Percentiles rank a stretch among this genome's conserved stretches.
These are phyloP conservation scores for Tuber magnatum DNA, from an alignment of 495 filamentous ascomycete species.

Conservation along the genomic window DNA sequence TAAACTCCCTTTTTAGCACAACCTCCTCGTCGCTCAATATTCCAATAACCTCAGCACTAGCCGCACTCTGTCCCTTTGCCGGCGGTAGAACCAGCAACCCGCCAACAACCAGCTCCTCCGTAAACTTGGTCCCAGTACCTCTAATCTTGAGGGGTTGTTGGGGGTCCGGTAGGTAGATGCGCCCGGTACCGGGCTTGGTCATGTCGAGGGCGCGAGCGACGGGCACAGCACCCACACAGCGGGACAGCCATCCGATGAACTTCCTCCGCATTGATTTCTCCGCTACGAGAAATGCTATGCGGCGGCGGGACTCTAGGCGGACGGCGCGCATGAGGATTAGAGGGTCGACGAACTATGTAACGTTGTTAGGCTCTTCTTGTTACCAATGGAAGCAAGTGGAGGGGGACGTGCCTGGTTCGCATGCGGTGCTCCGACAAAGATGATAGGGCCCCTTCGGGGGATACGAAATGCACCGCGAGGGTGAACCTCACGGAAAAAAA, in stretches of 20 bases:
- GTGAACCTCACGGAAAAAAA: constrained; percentile 97
- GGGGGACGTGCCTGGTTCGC: constrained; percentile 73
- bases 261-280: constrained; percentile 83
- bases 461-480: constrained; percentile 91
- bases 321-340: constrained; percentile 87
- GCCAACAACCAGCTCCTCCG: constrained; percentile 63
- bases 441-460: constrained; percentile 74
- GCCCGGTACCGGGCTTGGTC: constrained; percentile 68
- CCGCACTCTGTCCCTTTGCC: constrained; percentile 63
- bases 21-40: constrained; percentile 75
- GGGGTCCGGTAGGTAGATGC: constrained; percentile 86
- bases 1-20: constrained; percentile 77
- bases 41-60: constrained; percentile 71
- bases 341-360: constrained; percentile 80
- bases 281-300: constrained; percentile 85
- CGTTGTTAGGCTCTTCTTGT: constrained; percentile 6
- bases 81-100: constrained; percentile 81
- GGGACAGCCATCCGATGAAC: constrained; percentile 76
- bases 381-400: background rate
- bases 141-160: constrained; percentile 76
- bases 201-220: constrained; percentile 85
- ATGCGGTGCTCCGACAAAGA: constrained; percentile 97
- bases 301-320: constrained; percentile 72
- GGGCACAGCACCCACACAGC: constrained; percentile 73
- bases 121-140: constrained; percentile 81